Percentiles rank a stretch among this genome's conserved stretches.
Conservation (phyloP, 2,329 filamentous ascomycete species). For the Claviceps sp. region DNA sequence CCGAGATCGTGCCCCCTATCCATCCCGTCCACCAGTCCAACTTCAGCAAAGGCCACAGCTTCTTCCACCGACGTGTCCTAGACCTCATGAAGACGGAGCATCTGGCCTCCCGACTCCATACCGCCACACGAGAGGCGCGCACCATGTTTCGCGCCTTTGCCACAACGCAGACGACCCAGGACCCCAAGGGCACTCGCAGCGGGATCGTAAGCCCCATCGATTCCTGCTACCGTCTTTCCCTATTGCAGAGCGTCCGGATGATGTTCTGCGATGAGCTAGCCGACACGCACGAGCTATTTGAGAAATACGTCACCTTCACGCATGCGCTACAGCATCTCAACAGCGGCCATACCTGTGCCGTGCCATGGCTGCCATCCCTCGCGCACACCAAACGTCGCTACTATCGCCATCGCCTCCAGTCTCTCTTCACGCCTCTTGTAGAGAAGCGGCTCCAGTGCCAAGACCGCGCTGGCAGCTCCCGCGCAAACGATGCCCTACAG, state of each 20-base stretch:
- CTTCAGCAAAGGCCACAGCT: background rate
- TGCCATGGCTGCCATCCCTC: conserved; percentile 1
- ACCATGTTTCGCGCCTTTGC: background rate
- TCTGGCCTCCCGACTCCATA: background rate
- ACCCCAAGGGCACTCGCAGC: background rate
- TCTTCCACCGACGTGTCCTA: conserved; percentile 4
- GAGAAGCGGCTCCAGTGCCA: background rate
- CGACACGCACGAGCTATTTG: background rate
- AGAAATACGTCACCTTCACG: background rate
- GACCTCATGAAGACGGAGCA: conserved; percentile 2
- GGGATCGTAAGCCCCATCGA: background rate
- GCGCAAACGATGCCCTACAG: background rate
- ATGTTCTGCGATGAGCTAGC: conserved; percentile 1
- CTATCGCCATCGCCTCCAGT: background rate
- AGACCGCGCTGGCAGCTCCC: too few relatives aligned
- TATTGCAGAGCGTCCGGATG: background rate
- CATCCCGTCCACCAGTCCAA: background rate
- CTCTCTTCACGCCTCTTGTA: background rate
- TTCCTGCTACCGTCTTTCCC: background rate
- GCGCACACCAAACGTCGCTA: background rate
- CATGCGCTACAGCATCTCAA: background rate
- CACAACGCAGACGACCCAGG: background rate
- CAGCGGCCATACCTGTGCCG: background rate
- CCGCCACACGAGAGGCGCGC: background rate
- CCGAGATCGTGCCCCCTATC: background rate